These are phyloP conservation scores for Pythium aphanidermatum DNA, from an alignment of 352 stramenopile genomes.

Conservation along the genomic window DNA sequence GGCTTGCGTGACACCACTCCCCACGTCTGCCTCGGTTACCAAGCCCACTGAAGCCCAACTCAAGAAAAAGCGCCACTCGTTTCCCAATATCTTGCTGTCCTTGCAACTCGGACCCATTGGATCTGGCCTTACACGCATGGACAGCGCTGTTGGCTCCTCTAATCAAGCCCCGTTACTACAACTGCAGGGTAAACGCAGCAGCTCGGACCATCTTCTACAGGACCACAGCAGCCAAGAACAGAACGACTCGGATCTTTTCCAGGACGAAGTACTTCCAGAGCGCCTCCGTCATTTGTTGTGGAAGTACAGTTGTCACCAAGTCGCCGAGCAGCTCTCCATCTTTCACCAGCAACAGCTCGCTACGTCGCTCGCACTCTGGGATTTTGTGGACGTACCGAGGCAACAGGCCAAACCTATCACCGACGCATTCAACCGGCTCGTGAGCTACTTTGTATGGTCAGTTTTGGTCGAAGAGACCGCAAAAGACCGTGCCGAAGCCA, in stretches of 20 bases:
- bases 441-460: conserved; percentile 68
- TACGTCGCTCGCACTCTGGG: conserved; percentile 39
- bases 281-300: conserved; percentile 43
- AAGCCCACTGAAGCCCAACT: conserved; percentile 15
- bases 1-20: conserved; percentile 11
- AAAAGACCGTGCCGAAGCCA: conserved; percentile 61
- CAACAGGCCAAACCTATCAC: conserved; percentile 44
- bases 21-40: conserved; percentile 22
- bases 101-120: conserved; percentile 11
- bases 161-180: conserved; percentile 11
- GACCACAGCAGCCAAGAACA: no score
- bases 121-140: not conserved
- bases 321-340: conserved; percentile 61
- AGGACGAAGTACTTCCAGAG: conserved; percentile 34
- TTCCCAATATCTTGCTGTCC: conserved; percentile 46
- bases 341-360: conserved; percentile 56
- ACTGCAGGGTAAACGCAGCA: conserved; percentile 13
- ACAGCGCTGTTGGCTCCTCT: not conserved
- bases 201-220: conserved; percentile 16
- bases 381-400: conserved; percentile 45
- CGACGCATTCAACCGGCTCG: conserved; percentile 59
- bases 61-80: conserved; percentile 61
- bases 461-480: conserved; percentile 61
- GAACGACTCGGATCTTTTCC: conserved; percentile 36
- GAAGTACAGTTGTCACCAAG: conserved; percentile 38